Evolutionary conservation across 352 stramenopile genomes (phyloP).

Genomic region (Phytophthora sojae): DNA sequence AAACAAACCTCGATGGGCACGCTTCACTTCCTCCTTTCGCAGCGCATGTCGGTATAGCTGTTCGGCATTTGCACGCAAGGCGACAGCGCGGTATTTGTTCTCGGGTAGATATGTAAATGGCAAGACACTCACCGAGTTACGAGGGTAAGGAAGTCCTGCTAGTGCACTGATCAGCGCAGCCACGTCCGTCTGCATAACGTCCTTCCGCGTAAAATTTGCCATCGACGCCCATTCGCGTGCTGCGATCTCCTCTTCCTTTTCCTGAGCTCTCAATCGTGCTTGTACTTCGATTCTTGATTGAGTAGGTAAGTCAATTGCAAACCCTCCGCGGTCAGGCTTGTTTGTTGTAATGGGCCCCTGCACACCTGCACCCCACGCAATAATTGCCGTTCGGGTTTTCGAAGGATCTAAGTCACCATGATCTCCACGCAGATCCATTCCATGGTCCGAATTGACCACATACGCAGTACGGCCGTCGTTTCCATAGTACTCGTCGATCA

Average conservation of each 20-base stretch:
- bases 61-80: constrained; percentile 75
- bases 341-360: constrained; percentile 29
- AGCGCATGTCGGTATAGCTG: constrained; percentile 69
- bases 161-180: constrained; percentile 73
- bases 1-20: constrained; percentile 58
- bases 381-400: constrained; percentile 80
- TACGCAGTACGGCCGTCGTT: constrained; percentile 74
- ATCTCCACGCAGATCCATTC: constrained; percentile 82
- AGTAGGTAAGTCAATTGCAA: constrained; percentile 70
- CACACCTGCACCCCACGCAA: constrained; percentile 82
- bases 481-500: constrained; percentile 74
- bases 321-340: constrained; percentile 19
- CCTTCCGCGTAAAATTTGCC: constrained; percentile 56
- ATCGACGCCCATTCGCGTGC: constrained; percentile 55
- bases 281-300: constrained; percentile 64
- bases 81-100: constrained; percentile 60
- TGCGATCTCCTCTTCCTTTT: constrained; percentile 51
- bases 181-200: constrained; percentile 87
- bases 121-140: constrained; percentile 82
- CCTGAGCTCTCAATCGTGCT: constrained; percentile 52
- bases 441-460: constrained; percentile 84
- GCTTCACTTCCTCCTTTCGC: constrained; percentile 67
- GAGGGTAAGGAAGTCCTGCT: constrained; percentile 71
- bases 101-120: constrained; percentile 73
- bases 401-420: constrained; percentile 77